Base-by-base conservation (phyloP, 805 yeast species). In the Ogataea henricii region DNA sequence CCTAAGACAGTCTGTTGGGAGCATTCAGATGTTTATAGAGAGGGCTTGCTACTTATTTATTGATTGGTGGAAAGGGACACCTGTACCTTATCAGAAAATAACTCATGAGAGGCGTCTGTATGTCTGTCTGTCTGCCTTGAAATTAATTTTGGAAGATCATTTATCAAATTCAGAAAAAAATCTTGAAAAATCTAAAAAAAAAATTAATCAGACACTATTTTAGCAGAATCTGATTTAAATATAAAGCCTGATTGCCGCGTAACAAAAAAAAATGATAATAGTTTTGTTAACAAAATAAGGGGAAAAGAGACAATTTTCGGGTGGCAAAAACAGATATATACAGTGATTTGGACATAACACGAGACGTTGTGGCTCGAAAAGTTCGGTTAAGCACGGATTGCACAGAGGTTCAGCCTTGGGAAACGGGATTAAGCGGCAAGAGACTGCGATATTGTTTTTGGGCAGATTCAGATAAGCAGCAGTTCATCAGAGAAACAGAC, bases 181-280 rank as follows among this genome's bases (percentile, higher is more conserved):
- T n/a, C n/a, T n/a, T n/a, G n/a, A n/a, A n/a, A n/a, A n/a, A n/a
- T n/a, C n/a, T n/a, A n/a, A n/a, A n/a, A n/a, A n/a, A n/a, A n/a
- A n/a, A n/a, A n/a, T n/a, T n/a, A n/a, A n/a, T n/a, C n/a, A n/a
- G n/a, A n/a, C n/a, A n/a, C n/a, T n/a, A n/a, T n/a, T n/a, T n/a
- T n/a, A n/a, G 37, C 37, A 34, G 37, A 34, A 34, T 17, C 23
- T 9, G 13, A 27, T 12, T 6, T 27, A 4, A 30, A 30, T 30
- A 30, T n/a, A 30, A n/a, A 30, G 16, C 23, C 8, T 35, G 23
- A 30, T 37, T 37, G 40, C 40, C 40, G 40, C 40, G 40, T 37
- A 37, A 23, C 29, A 37, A 37, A 37, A 22, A 36, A n/a, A 36
- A 36, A 22, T n/a, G 17, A 35, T n/a, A 35, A 26, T 23, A 32